A percentile compares a stretch with the other conserved stretches of the same genome.
Conservation (phyloP, 768 basidiomycete genomes). For the Mycena alexandri region DNA sequence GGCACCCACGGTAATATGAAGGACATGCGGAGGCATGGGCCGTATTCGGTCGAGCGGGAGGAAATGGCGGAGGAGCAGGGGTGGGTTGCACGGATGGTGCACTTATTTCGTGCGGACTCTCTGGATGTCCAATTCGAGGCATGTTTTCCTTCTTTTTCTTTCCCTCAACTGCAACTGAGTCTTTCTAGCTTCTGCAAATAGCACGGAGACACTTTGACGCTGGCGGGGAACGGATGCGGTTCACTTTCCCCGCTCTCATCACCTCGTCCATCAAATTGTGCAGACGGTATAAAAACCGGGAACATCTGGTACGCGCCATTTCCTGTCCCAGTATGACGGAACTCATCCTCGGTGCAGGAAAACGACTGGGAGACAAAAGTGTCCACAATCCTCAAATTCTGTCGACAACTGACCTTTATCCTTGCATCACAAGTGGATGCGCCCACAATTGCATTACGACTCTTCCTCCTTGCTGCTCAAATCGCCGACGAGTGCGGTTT, state of each 20-base stretch:
- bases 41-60: constrained; percentile 78
- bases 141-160: constrained; percentile 40
- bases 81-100: constrained; percentile 98
- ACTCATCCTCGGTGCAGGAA: constrained; percentile 62
- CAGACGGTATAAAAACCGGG: constrained; percentile 87
- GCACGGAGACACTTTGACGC: constrained; percentile 91
- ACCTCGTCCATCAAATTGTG: constrained; percentile 94
- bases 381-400: constrained; percentile 92
- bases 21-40: constrained; percentile 68
- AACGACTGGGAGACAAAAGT: constrained; percentile 89
- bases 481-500: constrained; percentile 95
- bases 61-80: constrained; percentile 99
- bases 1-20: constrained; percentile 54
- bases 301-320: constrained; percentile 68
- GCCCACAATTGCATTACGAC: constrained; percentile 89
- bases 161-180: background rate
- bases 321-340: background rate
- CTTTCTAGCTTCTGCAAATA: constrained; percentile 83
- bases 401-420: constrained; percentile 92
- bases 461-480: constrained; percentile 96
- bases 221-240: constrained; percentile 95
- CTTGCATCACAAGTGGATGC: constrained; percentile 95
- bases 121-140: constrained; percentile 93
- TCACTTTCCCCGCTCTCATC: constrained; percentile 96
- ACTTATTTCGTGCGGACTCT: constrained; percentile 91